Conservation (phyloP, 2,329 filamentous ascomycete species). For the Colletotrichum nymphaeae region DNA sequence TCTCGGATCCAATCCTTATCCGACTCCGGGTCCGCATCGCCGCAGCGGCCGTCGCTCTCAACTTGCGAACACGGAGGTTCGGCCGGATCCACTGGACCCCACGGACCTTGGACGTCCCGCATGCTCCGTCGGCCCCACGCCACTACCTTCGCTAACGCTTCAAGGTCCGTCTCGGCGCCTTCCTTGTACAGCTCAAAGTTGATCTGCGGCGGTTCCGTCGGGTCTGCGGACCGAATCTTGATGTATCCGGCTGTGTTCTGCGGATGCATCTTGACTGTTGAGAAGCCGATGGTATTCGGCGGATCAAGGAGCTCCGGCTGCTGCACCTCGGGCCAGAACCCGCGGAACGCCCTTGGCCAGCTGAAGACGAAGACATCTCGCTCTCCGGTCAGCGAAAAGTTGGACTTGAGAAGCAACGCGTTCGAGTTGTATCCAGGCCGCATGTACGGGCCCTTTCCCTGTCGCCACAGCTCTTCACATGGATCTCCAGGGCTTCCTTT, state of each 20-base stretch:
- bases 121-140: slow-evolving; percentile 39
- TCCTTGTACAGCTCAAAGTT: slow-evolving; percentile 67
- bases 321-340: slow-evolving; percentile 19
- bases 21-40: slow-evolving; percentile 47
- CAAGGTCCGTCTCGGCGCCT: slow-evolving; percentile 58
- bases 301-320: slow-evolving; percentile 12
- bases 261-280: slow-evolving; percentile 44
- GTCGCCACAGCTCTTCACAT: slow-evolving; percentile 49
- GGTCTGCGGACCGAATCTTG: slow-evolving; percentile 68
- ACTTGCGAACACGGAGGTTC: slow-evolving; percentile 37
- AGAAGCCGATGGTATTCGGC: slow-evolving; percentile 12
- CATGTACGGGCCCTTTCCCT: slow-evolving; percentile 45
- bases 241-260: slow-evolving; percentile 71
- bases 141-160: slow-evolving; percentile 44
- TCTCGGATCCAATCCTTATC: slow-evolving; percentile 54
- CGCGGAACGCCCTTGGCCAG: slow-evolving; percentile 60
- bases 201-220: slow-evolving; percentile 72
- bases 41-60: slow-evolving; percentile 36
- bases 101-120: background rate
- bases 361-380: slow-evolving; percentile 67
- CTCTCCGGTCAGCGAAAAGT: slow-evolving; percentile 49
- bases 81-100: slow-evolving; percentile 38
- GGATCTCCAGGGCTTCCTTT: slow-evolving; percentile 47
- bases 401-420: background rate
- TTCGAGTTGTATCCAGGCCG: slow-evolving; percentile 9